Base-by-base conservation (phyloP, 495 filamentous ascomycete species). In the Penicillium turbatum region DNA sequence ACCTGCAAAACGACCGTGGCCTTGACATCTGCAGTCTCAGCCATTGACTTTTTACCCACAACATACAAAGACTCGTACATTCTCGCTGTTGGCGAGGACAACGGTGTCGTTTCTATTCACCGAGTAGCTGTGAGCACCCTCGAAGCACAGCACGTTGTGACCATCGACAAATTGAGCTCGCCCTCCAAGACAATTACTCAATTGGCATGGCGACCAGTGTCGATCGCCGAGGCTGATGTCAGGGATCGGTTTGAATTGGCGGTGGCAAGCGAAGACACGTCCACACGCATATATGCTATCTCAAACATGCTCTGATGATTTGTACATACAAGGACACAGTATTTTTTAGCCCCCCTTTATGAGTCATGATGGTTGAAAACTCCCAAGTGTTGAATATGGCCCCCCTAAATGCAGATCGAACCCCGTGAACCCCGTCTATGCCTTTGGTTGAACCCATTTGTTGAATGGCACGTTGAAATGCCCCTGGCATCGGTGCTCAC, bases 221-320 rank as follows among this genome's bases (percentile, higher is more conserved):
- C 27, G 11, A 36, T 29, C 21, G 51, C 42, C 29, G 54, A 45
- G 13, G 59, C 47, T 16, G 51, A 66, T 15, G 24, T 55, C 32
- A 38, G 51, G 56, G n/a, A 55, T 55, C 32, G 24, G 15, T 74
- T 71, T 40, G 80, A 89, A 65, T 72, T 95, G 57, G 89, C 88
- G 6, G 79, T 95, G 53, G 86, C 86, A 36, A 92, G 90, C 53
- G 90, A 92, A 64, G 92, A 97, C 68, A 80, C 79, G 40, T 91
- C 90, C 43, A 73, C 90, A 31, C 79, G 89, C 55, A 77, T 96
- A 66, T 88, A 88, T 70, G 71, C 70, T 35, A 69, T 90, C 48
- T 69, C 68, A 5, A 61, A 71, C 35, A 60, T 74, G 50, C 39
- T 60, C 16, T 60, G 49, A 58, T 69, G 52, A 59, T 55, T 44